Conservation (phyloP, 2,329 filamentous ascomycete species). For the Pezizomycotina sp. region DNA sequence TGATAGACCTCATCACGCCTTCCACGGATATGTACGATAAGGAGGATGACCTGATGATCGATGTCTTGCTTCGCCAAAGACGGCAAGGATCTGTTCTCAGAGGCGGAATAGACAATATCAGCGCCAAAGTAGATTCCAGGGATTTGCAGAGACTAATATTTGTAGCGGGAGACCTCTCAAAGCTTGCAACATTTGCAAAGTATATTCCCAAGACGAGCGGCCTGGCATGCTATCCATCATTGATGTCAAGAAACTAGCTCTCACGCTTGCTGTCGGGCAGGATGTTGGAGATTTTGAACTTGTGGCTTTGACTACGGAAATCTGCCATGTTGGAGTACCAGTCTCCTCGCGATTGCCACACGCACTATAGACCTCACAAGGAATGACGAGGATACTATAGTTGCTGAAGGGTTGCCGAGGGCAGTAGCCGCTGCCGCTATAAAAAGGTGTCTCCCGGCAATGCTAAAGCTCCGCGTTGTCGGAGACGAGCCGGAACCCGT, state of each 20-base stretch:
- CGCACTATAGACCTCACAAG: conserved; percentile 45
- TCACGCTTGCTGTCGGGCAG: conserved; percentile 47
- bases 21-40: conserved; percentile 79
- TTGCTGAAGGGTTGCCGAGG: conserved; percentile 43
- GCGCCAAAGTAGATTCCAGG: conserved; percentile 45
- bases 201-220: conserved; percentile 92
- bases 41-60: conserved; percentile 86
- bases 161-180: conserved; percentile 62
- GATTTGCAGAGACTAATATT: conserved; percentile 51
- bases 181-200: conserved; percentile 74
- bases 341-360: conserved; percentile 61
- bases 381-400: conserved; percentile 52
- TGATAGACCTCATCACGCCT: conserved; percentile 75
- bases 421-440: conserved; percentile 27
- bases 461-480: conserved; percentile 76
- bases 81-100: conserved; percentile 72
- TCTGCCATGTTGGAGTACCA: conserved; percentile 70
- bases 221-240: conserved; percentile 69
- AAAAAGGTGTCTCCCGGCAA: conserved; percentile 33
- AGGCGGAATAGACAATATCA: conserved; percentile 47
- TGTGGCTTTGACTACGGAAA: conserved; percentile 46
- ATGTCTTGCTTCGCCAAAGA: conserved; percentile 72
- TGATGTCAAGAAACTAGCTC: conserved; percentile 46
- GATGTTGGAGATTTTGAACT: conserved; percentile 49
- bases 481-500: conserved; percentile 88